These are phyloP conservation scores for Tuber calosporum DNA, from an alignment of 495 filamentous ascomycete genomes.

Conservation along the genomic window DNA sequence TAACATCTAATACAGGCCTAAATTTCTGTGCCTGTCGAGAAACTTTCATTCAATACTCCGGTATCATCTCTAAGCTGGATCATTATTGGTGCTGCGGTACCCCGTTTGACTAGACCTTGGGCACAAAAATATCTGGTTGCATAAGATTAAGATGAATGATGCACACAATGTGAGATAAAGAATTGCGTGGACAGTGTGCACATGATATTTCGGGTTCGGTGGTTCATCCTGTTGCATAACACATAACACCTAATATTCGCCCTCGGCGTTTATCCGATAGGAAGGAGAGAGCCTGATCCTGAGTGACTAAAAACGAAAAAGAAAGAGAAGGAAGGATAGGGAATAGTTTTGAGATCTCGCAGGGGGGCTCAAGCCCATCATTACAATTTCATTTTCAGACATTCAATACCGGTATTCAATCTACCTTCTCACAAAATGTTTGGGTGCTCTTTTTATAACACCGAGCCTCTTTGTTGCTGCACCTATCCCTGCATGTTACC, in stretches of 20 bases:
- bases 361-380: background rate
- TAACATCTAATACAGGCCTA: too few relatives aligned
- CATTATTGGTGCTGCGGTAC: background rate
- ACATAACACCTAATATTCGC: background rate
- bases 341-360: background rate
- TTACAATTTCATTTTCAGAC: background rate
- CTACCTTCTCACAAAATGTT: background rate
- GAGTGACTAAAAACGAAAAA: background rate
- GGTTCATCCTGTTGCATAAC: too few relatives aligned
- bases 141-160: background rate
- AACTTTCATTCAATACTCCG: background rate
- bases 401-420: background rate
- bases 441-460: background rate
- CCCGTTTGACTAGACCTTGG: background rate
- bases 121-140: background rate
- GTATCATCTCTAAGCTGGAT: background rate
- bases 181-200: background rate
- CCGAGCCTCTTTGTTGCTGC: background rate
- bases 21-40: background rate
- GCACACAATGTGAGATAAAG: background rate
- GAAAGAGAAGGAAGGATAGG: too few relatives aligned
- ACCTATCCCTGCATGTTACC: background rate
- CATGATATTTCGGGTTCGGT: too few relatives aligned
- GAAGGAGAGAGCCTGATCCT: background rate
- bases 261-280: background rate